phyloP scores from a whole-genome alignment of 1,284 basidiomycete species.

The Ceratobasidium sp. region DNA sequence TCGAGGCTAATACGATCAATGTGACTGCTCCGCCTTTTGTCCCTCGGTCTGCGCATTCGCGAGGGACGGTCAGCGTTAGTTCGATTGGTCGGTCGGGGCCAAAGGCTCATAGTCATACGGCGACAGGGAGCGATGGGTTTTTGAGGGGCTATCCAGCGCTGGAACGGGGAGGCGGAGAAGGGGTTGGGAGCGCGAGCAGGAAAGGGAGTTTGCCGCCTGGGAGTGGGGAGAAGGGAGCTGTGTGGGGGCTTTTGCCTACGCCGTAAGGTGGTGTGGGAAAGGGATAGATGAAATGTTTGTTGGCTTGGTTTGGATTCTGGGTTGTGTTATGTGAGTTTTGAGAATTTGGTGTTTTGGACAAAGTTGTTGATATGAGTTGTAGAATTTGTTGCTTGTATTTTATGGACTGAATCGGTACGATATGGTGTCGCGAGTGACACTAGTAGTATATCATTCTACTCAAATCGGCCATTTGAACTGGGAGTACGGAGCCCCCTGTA shows the following conservation, averaged over 20 bases:
- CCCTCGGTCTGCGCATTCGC: constrained; percentile 29
- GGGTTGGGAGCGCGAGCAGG: background rate
- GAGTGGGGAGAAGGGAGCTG: constrained; percentile 7
- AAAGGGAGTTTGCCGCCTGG: constrained; percentile 21
- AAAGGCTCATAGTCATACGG: constrained; percentile 6
- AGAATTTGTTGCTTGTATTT: constrained; percentile 13
- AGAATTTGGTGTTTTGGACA: background rate
- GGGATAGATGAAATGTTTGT: background rate
- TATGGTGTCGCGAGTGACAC: background rate
- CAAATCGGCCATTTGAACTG: background rate
- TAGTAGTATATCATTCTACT: background rate
- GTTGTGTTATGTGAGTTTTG: background rate
- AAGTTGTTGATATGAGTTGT: background rate
- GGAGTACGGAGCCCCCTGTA: background rate
- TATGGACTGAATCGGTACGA: constrained; percentile 6
- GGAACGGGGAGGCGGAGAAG: constrained; percentile 1
- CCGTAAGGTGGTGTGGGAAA: background rate
- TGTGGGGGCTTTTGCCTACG: constrained; percentile 18
- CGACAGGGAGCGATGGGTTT: constrained; percentile 42
- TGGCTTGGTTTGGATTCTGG: background rate
- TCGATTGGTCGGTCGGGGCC: constrained; percentile 7
- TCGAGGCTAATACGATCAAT: too few relatives aligned
- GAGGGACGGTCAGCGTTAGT: constrained; percentile 24
- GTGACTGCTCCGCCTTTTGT: constrained; percentile 41
- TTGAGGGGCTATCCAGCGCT: constrained; percentile 10